These are phyloP conservation scores for Penicillium lagena DNA, from an alignment of 495 filamentous ascomycete species.

Conservation along the genomic window DNA sequence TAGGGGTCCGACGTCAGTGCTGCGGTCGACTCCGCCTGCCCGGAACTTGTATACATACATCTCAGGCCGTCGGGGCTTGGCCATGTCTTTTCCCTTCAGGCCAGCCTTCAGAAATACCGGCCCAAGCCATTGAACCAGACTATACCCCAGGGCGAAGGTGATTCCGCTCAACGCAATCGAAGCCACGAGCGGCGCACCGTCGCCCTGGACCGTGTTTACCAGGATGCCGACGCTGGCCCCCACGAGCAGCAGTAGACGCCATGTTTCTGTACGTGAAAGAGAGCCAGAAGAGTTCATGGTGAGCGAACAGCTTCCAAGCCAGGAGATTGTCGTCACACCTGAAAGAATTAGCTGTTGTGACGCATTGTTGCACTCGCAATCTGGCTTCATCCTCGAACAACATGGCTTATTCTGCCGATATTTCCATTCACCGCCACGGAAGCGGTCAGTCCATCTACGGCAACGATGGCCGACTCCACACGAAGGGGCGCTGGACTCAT, in stretches of 20 bases:
- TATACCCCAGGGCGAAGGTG: constrained; percentile 72
- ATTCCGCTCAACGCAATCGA: constrained; percentile 81
- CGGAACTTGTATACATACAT: constrained; percentile 48
- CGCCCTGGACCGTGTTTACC: constrained; percentile 71
- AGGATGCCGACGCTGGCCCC: constrained; percentile 68
- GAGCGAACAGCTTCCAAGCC: background rate
- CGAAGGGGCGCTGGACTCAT: constrained; percentile 7
- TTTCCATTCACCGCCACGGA: constrained; percentile 15
- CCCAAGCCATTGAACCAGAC: constrained; percentile 91
- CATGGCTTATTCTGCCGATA: constrained; percentile 25
- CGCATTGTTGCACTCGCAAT: constrained; percentile 16
- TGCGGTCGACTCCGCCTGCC: background rate
- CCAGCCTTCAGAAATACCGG: constrained; percentile 83
- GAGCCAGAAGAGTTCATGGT: constrained; percentile 33
- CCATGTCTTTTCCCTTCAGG: constrained; percentile 85
- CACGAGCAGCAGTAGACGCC: constrained; percentile 62
- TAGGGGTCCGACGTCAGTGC: constrained; percentile 13
- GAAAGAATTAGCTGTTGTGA: no score
- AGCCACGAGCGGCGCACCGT: constrained; percentile 84
- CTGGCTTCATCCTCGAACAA: constrained; percentile 20
- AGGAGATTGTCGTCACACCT: no score
- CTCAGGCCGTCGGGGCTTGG: constrained; percentile 66
- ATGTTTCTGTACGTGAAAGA: constrained; percentile 63
- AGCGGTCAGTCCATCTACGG: constrained; percentile 16
- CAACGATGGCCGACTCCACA: constrained; percentile 12